phyloP scores from a whole-genome alignment of 768 basidiomycete species.

The Leucosporidium creatinivorum region DNA sequence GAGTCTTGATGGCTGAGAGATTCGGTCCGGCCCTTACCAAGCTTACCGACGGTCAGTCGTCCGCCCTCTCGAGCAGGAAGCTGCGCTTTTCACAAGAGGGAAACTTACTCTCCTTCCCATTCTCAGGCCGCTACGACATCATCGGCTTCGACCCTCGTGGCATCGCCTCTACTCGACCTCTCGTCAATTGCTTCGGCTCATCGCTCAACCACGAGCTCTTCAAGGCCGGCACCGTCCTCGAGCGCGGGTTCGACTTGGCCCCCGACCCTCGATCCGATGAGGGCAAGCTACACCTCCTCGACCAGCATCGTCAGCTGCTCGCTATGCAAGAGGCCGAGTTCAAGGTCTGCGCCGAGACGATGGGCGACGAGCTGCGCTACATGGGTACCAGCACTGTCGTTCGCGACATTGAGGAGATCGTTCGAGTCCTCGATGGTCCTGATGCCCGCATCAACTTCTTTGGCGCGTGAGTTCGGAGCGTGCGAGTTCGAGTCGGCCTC shows the following conservation, averaged over 20 bases:
- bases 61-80: neutral
- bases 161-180: neutral
- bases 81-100: too few relatives aligned
- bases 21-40: neutral
- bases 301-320: neutral
- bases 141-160: slow-evolving; percentile 4
- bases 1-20: neutral
- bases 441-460: slow-evolving; percentile 3
- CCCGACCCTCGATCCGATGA: neutral
- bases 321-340: neutral
- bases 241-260: neutral
- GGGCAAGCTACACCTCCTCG: neutral
- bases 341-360: neutral
- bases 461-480: neutral
- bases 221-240: slow-evolving; percentile 2
- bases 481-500: neutral
- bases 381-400: slow-evolving; percentile 1
- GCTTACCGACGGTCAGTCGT: neutral
- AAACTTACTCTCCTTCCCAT: neutral
- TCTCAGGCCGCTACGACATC: neutral
- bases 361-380: slow-evolving; percentile 1
- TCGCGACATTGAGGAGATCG: slow-evolving; percentile 1
- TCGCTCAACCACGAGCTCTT: neutral
- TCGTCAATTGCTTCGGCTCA: neutral
- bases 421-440: neutral